phyloP scores from a whole-genome alignment of 345 rosid genomes.

The Linum usitatissimum region DNA sequence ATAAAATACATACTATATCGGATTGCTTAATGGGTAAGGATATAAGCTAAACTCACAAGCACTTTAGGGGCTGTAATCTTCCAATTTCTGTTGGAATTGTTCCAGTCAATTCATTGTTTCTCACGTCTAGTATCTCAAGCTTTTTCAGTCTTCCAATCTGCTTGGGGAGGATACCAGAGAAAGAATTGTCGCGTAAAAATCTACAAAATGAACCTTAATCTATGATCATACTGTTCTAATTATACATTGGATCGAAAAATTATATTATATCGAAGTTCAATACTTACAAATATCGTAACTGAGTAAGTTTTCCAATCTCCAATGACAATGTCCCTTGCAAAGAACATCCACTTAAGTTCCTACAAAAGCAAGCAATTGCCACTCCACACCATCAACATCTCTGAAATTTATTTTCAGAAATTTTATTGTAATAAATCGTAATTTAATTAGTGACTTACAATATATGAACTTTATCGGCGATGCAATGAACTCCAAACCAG shows the following conservation, averaged over 20 bases:
- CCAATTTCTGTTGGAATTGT: conserved; percentile 49
- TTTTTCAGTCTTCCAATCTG: conserved; percentile 48
- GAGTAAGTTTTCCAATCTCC: conserved; percentile 55
- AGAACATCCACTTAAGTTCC: conserved; percentile 52
- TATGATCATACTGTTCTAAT: background rate
- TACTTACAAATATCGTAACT: conserved; percentile 66
- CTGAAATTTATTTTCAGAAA: background rate
- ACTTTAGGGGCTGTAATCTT: conserved; percentile 34
- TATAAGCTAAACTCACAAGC: conserved; percentile 44
- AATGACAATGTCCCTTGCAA: conserved; percentile 66
- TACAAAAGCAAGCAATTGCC: conserved; percentile 20
- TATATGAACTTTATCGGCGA: conserved; percentile 49
- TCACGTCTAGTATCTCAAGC: conserved; percentile 56
- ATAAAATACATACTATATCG: too few species aligned
- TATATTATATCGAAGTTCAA: background rate
- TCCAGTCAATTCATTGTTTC: conserved; percentile 60
- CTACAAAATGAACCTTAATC: conserved; percentile 24
- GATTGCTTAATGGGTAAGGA: too few species aligned
- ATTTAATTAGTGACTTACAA: conserved; percentile 43
- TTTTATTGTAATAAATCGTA: conserved; percentile 1
- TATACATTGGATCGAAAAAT: too few species aligned
- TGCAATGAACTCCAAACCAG: conserved; percentile 76
- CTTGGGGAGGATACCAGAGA: conserved; percentile 56
- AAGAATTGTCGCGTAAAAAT: conserved; percentile 37
- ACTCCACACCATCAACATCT: background rate